phyloP scores from a whole-genome alignment of 2,329 filamentous ascomycete species.

The Cytospora piceae region DNA sequence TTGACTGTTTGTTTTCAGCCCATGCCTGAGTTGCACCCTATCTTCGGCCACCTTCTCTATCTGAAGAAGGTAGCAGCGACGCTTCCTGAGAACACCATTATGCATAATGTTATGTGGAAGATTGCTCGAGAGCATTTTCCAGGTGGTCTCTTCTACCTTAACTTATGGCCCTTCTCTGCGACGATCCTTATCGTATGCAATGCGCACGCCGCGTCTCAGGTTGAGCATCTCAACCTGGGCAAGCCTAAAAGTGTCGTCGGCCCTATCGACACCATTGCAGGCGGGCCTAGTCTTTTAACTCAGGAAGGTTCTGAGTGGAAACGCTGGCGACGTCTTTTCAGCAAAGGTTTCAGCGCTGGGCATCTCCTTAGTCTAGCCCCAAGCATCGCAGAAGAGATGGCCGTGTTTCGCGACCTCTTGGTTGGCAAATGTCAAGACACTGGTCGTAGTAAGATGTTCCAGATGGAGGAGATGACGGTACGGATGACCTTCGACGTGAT shows the following conservation, averaged over 20 bases:
- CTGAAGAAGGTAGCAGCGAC: constrained; percentile 29
- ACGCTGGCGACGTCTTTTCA: constrained; percentile 34
- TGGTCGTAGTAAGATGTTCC: constrained; percentile 27
- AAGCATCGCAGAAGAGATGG: constrained; percentile 32
- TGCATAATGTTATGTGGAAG: constrained; percentile 32
- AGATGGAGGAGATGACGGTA: constrained; percentile 34
- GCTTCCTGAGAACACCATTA: constrained; percentile 28
- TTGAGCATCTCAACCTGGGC: constrained; percentile 31
- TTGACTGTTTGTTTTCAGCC: not conserved
- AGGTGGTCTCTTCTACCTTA: constrained; percentile 33
- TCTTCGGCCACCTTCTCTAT: constrained; percentile 31
- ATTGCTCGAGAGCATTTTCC: constrained; percentile 31
- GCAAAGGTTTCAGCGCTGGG: constrained; percentile 33
- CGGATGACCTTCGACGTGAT: constrained; percentile 37
- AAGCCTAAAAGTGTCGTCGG: constrained; percentile 34
- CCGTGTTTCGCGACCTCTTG: constrained; percentile 32
- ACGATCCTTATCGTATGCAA: constrained; percentile 31
- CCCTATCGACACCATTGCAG: constrained; percentile 34
- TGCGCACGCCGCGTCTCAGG: constrained; percentile 30
- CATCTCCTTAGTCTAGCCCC: constrained; percentile 33
- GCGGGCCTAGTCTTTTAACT: constrained; percentile 10
- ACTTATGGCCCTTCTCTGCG: constrained; percentile 34
- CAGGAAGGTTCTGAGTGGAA: constrained; percentile 31
- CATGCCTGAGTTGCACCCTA: constrained; percentile 24
- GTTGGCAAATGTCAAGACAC: constrained; percentile 23